Percentiles rank a stretch among this genome's conserved stretches.
These are phyloP conservation scores for Incumbomyces delicatus DNA, from an alignment of 2,329 filamentous ascomycete genomes.

Conservation along the genomic window DNA sequence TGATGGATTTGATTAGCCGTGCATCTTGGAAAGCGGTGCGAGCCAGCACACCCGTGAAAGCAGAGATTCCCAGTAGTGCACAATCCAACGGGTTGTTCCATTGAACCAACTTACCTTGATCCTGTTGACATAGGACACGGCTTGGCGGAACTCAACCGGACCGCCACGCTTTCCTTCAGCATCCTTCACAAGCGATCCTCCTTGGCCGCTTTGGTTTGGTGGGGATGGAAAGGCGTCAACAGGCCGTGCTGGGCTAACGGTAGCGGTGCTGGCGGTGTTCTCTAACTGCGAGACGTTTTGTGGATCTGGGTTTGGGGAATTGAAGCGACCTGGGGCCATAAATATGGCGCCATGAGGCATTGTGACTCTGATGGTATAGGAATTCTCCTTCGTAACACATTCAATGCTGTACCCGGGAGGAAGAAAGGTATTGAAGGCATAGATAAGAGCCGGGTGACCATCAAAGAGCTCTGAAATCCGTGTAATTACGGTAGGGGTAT, in stretches of 20 bases:
- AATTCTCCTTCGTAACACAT: constrained; percentile 85
- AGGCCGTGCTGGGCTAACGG: constrained; percentile 40
- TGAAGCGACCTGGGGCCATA: constrained; percentile 41
- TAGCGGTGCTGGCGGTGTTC: constrained; percentile 52
- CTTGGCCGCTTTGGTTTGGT: constrained; percentile 29
- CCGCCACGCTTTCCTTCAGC: constrained; percentile 68
- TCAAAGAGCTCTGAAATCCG: constrained; percentile 92
- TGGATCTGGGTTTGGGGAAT: constrained; percentile 21
- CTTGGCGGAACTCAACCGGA: constrained; percentile 98
- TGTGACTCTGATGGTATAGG: constrained; percentile 90
- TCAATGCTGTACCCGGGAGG: constrained; percentile 95
- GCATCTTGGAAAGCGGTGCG: not conserved
- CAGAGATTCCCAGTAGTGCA: no score
- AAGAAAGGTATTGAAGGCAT: constrained; percentile 96
- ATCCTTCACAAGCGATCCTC: constrained; percentile 44
- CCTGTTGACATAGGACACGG: constrained; percentile 98
- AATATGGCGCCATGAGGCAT: constrained; percentile 93
- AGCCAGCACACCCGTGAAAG: no score
- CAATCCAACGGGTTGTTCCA: no score
- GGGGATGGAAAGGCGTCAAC: constrained; percentile 37
- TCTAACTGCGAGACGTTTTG: constrained; percentile 43
- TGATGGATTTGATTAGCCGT: no score
- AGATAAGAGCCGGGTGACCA: constrained; percentile 87
- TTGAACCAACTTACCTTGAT: constrained; percentile 64
- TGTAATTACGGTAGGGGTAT: constrained; percentile 95